Evolutionary conservation across 495 filamentous ascomycete genomes (phyloP).

Genomic region (Neohortaea acidophila): DNA sequence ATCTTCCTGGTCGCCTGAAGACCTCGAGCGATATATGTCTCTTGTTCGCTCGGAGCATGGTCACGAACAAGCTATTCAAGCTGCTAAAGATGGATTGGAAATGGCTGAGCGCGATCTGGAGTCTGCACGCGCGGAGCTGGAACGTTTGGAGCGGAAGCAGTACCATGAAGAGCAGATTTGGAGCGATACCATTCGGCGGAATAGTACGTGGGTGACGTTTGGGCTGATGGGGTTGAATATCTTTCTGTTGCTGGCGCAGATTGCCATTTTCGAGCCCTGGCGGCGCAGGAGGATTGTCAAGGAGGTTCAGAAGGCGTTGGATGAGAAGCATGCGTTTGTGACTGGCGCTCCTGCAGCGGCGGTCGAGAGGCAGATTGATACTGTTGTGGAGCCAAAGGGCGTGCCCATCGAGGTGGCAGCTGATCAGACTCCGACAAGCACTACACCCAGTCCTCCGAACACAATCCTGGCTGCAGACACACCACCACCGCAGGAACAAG

Average conservation of each 20-base stretch:
- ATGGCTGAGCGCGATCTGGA: slow-evolving; percentile 62
- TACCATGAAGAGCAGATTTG: slow-evolving; percentile 99
- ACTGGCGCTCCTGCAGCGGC: slow-evolving; percentile 4
- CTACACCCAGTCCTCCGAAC: background rate
- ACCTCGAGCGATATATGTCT: slow-evolving; percentile 87
- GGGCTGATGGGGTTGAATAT: slow-evolving; percentile 95
- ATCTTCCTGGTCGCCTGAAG: slow-evolving; percentile 70
- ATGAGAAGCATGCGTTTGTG: slow-evolving; percentile 39
- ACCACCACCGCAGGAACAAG: slow-evolving; percentile 6
- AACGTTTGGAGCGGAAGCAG: slow-evolving; percentile 63
- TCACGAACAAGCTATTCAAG: slow-evolving; percentile 76
- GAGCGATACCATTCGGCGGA: slow-evolving; percentile 91
- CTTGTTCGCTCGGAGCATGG: slow-evolving; percentile 86
- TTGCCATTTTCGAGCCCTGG: slow-evolving; percentile 93
- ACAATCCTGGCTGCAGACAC: slow-evolving; percentile 2
- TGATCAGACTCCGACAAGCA: background rate
- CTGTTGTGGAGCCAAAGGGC: slow-evolving; percentile 4
- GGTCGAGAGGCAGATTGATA: slow-evolving; percentile 19
- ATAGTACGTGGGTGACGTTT: slow-evolving; percentile 97
- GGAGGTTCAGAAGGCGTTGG: slow-evolving; percentile 68
- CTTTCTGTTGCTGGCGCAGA: slow-evolving; percentile 70
- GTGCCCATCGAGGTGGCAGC: slow-evolving; percentile 1
- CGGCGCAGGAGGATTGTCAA: slow-evolving; percentile 60
- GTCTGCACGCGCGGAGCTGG: slow-evolving; percentile 55
- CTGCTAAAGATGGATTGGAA: slow-evolving; percentile 54